Evolutionary conservation across 2,329 filamentous ascomycete genomes (phyloP).

Genomic region (Beauveria rudraprayagi): DNA sequence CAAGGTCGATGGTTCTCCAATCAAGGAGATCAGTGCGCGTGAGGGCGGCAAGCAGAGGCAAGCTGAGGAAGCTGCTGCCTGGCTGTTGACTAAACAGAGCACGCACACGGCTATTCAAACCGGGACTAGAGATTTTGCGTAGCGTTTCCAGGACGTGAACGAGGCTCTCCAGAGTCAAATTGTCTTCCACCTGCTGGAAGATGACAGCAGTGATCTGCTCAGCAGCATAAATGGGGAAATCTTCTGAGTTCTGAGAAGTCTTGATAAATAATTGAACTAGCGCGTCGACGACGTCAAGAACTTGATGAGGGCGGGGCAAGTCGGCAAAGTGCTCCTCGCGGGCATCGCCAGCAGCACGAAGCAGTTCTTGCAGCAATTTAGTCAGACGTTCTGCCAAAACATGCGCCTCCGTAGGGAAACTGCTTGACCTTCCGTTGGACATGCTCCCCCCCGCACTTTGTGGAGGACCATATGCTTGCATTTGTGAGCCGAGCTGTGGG

Average conservation of each 20-base stretch:
- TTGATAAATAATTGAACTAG: conserved; percentile 56
- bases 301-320: conserved; percentile 48
- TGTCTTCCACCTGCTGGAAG: conserved; percentile 47
- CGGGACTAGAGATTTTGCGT: conserved; percentile 49
- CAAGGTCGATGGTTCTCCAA: conserved; percentile 58
- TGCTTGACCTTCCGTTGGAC: conserved; percentile 43
- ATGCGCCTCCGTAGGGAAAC: conserved; percentile 44
- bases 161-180: conserved; percentile 51
- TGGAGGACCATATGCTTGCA: conserved; percentile 48
- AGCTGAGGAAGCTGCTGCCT: conserved; percentile 45
- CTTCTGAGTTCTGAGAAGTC: conserved; percentile 52
- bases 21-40: conserved; percentile 54
- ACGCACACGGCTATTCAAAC: conserved; percentile 46
- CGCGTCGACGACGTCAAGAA: conserved; percentile 56
- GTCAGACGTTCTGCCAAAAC: conserved; percentile 46
- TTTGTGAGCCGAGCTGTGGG: conserved; percentile 43
- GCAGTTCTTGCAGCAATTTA: conserved; percentile 50
- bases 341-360: conserved; percentile 44
- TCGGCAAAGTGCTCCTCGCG: conserved; percentile 53
- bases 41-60: conserved; percentile 50
- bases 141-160: conserved; percentile 55
- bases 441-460: conserved; percentile 30
- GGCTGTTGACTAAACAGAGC: conserved; percentile 50
- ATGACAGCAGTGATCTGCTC: conserved; percentile 51
- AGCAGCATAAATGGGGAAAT: conserved; percentile 50